Conservation (phyloP, 2,329 filamentous ascomycete genomes). For the Daldinia sp. region DNA sequence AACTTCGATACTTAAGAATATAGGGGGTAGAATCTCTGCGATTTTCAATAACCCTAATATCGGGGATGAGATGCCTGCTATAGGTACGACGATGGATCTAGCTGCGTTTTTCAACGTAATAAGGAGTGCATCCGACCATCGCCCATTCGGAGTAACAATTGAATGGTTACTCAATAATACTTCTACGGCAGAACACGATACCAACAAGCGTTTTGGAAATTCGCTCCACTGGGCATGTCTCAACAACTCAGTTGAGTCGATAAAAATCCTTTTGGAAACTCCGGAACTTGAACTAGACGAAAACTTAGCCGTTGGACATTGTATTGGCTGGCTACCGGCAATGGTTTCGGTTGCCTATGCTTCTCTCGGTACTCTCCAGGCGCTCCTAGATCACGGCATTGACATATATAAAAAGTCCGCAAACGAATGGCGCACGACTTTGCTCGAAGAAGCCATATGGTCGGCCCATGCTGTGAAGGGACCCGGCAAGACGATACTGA, state of each 20-base stretch:
- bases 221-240: slow-evolving; percentile 34
- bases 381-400: slow-evolving; percentile 25
- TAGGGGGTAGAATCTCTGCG: slow-evolving; percentile 21
- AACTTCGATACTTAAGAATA: slow-evolving; percentile 18
- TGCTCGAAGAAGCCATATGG: slow-evolving; percentile 28
- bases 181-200: not conserved
- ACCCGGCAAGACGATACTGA: slow-evolving; percentile 25
- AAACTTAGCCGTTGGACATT: slow-evolving; percentile 2
- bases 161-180: slow-evolving; percentile 28
- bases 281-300: slow-evolving; percentile 21
- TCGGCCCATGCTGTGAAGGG: slow-evolving; percentile 29
- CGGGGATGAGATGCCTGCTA: slow-evolving; percentile 6
- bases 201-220: slow-evolving; percentile 25
- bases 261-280: slow-evolving; percentile 24
- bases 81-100: slow-evolving; percentile 21
- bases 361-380: slow-evolving; percentile 28
- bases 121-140: slow-evolving; percentile 1
- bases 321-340: slow-evolving; percentile 19
- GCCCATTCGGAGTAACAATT: slow-evolving; percentile 15
- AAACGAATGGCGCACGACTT: slow-evolving; percentile 17
- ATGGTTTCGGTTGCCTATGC: slow-evolving; percentile 27
- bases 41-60: slow-evolving; percentile 7
- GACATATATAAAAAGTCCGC: slow-evolving; percentile 22
- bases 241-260: slow-evolving; percentile 27
- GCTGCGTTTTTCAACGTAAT: slow-evolving; percentile 36